Base-by-base conservation (phyloP, 1,284 basidiomycete genomes). In the Prillingera fragicola region DNA sequence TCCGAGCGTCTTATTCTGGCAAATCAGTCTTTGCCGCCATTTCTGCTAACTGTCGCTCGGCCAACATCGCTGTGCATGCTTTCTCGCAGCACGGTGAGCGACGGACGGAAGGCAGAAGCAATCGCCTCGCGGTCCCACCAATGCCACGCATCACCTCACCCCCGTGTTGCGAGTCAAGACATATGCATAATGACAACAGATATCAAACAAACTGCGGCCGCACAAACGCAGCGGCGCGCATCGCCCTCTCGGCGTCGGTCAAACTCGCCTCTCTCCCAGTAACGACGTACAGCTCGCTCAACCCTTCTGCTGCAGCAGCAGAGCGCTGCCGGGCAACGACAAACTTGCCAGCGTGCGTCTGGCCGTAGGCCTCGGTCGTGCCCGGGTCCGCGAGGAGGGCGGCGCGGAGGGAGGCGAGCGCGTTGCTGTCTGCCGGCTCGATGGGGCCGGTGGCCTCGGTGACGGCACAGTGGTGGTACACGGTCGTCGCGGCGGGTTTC, bases 161-260 rank as follows among this genome's bases (percentile, higher is more conserved):
- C n/a, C n/a, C n/a, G n/a, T n/a, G n/a, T n/a, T n/a, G n/a, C n/a
- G n/a, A n/a, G n/a, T n/a, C n/a, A n/a, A n/a, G n/a, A n/a, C n/a
- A n/a, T n/a, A n/a, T n/a, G n/a, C n/a, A n/a, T n/a, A n/a, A n/a
- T n/a, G n/a, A n/a, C n/a, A 26, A 42, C 45, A 51, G 41, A 41
- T 14, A 34, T 34, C 14, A 37, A 37, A 7, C 35, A 27, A 51
- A 51, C 33, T 41, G 38, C 8, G 38, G 38, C 19, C 35, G 21
- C 9, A 35, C 35, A 25, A 37, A 22, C 19, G 41, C 43, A 33
- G 27, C 24, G 12, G 36, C 38, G 7, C 48, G 28, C 18, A 54
- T 37, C 54, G 56, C 45, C 55, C 64, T 48, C 38, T 66, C 64
- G 8, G 65, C 65, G 43, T 69, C 65, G 4, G 62, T 63, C 19